phyloP scores from a whole-genome alignment of 1,139 yeast genomes.

The Suhomyces atakaporum region DNA sequence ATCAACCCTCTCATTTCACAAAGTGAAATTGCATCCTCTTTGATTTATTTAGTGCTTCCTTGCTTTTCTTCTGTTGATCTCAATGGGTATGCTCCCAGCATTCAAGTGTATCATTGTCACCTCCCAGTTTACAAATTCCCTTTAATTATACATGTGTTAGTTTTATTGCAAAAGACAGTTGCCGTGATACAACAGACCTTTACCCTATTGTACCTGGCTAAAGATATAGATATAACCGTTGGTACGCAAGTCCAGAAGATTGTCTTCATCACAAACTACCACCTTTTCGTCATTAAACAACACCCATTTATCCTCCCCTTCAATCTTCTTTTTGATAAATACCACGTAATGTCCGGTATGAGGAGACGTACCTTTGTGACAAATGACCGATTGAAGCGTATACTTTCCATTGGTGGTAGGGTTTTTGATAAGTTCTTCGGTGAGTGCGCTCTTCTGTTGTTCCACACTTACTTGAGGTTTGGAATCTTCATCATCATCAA shows the following conservation, averaged over 20 bases:
- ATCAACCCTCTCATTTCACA: too few relatives aligned
- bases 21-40: too few relatives aligned
- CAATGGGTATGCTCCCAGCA: too few relatives aligned
- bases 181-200: too few relatives aligned
- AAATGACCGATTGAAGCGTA: constrained; percentile 67
- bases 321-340: constrained; percentile 53
- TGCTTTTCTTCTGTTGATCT: too few relatives aligned
- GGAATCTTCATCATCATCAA: constrained; percentile 27
- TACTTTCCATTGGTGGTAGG: constrained; percentile 35
- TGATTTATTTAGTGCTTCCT: too few relatives aligned
- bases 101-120: too few relatives aligned
- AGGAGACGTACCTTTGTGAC: constrained; percentile 93
- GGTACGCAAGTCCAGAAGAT: constrained; percentile 60
- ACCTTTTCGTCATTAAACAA: constrained; percentile 94
- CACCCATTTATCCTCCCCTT: constrained; percentile 64
- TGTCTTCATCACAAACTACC: constrained; percentile 64
- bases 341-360: constrained; percentile 97
- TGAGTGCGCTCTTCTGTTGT: constrained; percentile 25
- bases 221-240: constrained; percentile 67
- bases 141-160: too few relatives aligned
- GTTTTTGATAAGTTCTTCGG: constrained; percentile 13
- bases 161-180: too few relatives aligned
- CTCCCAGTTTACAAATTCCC: too few relatives aligned
- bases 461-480: constrained; percentile 19
- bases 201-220: constrained; percentile 1